Evolutionary conservation across 495 filamentous ascomycete species (phyloP), one percentile per base, ranked within the genome.

Genomic region (Xylaria intraflava): DNA sequence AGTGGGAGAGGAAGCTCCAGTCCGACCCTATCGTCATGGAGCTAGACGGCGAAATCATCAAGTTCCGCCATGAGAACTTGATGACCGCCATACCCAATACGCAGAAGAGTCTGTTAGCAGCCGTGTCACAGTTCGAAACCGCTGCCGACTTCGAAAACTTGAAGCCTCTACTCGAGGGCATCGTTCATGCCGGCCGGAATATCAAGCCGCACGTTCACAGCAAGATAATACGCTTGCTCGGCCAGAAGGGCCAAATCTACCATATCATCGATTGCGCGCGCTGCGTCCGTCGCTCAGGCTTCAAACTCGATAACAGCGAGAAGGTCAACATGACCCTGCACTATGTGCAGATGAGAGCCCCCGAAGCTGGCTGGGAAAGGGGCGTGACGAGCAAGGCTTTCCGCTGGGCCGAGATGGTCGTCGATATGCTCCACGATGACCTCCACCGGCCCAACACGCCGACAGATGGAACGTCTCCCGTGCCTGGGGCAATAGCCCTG

Each of bases 81-180:
- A 22, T 61, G 29, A 57, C 5, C 5, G 69, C 69, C 29, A 26
- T 73, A 11, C 72, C 67, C 38, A 63, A 61, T 39, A 64, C 71
- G 1, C 54, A 53, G 23, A 57, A 62, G 3, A 44, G 66, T 24
- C 62, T 85, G n/a, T 45, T 44, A 6, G 53, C 68, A 6, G 69
- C 73, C 24, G 55, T 82, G 45, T 2, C n/a, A 0, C 53, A 72
- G 17, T 87, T 89, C 78, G 60, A 75, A 23, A 72, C 71, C 2
- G 62, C 61, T 23, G 69, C 69, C n/a, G 83, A 89, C 67, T 86
- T 76, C 68, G 65, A 73, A 17, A 85, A 83, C 69, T 65, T 89
- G 31, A 65, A 72, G 2, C 73, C 72, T 2, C 66, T 89, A 19
- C 63, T 90, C 36, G 69, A 75, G 20, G 87, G 83, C 12, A 57